A percentile compares a stretch with the other conserved stretches of the same genome.
phyloP scores from a whole-genome alignment of 768 basidiomycete species.

The Ramaria sp. region DNA sequence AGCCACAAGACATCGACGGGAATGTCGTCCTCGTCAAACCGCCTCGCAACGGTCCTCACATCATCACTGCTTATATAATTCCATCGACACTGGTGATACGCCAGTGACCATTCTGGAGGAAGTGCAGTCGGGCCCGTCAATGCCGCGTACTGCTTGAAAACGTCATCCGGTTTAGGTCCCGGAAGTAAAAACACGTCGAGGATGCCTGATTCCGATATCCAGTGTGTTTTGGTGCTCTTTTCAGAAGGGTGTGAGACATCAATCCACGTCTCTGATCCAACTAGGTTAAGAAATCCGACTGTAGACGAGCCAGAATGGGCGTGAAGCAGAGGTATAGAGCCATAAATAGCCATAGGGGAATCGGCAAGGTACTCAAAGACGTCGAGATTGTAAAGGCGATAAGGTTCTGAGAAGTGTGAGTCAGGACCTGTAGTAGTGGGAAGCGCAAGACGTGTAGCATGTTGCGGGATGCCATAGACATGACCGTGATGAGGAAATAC shows the following conservation, averaged over 20 bases:
- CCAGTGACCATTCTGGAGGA: conserved; percentile 87
- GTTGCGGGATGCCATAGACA: conserved; percentile 95
- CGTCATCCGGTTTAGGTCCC: conserved; percentile 71
- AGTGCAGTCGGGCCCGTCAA: conserved; percentile 81
- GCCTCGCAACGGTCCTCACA: conserved; percentile 68
- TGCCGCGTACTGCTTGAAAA: conserved; percentile 77
- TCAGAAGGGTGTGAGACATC: conserved; percentile 66
- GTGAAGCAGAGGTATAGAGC: conserved; percentile 86
- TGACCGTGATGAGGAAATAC: conserved; percentile 85
- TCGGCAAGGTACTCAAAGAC: conserved; percentile 92
- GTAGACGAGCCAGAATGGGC: conserved; percentile 83
- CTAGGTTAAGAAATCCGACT: conserved; percentile 80
- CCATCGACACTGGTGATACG: conserved; percentile 97
- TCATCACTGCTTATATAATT: conserved; percentile 91
- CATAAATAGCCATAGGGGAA: conserved; percentile 74
- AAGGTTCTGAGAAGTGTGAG: conserved; percentile 77
- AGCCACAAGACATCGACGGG: conserved; percentile 97
- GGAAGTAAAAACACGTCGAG: conserved; percentile 90
- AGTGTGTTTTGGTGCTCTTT: conserved; percentile 79
- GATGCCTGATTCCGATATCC: conserved; percentile 97
- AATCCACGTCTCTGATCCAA: conserved; percentile 91
- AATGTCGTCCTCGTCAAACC: conserved; percentile 90
- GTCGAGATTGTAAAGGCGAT: conserved; percentile 89
- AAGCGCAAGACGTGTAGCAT: conserved; percentile 81
- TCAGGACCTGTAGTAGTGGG: conserved; percentile 79